phyloP scores from a whole-genome alignment of 2,329 filamentous ascomycete species.

The Myotisia sp. region DNA sequence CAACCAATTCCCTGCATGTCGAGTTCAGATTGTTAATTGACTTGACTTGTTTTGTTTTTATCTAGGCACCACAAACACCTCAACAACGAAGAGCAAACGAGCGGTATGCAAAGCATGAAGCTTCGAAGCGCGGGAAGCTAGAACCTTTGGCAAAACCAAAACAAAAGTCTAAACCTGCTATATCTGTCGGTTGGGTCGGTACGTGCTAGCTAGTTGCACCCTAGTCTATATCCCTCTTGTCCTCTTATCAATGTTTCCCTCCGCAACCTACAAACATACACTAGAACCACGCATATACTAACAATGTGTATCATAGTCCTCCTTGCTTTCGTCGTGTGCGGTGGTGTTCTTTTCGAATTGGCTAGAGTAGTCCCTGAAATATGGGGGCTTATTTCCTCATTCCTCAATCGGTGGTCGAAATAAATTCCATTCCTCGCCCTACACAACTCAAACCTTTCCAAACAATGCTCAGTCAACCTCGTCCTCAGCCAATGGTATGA shows the following conservation, averaged over 20 bases:
- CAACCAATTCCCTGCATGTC: too few species aligned
- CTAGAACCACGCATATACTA: background rate
- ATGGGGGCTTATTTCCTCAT: conserved; percentile 18
- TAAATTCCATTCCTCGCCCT: too few species aligned
- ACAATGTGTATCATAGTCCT: too few species aligned
- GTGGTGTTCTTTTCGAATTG: conserved; percentile 46
- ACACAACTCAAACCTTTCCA: too few species aligned
- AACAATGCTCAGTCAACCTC: too few species aligned
- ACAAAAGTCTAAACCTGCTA: conserved; percentile 38
- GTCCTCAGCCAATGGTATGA: too few species aligned
- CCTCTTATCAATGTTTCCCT: too few species aligned
- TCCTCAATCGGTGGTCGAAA: conserved; percentile 12
- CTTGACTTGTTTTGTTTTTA: too few species aligned
- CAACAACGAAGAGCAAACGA: conserved; percentile 52
- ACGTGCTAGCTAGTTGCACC: conserved; percentile 21
- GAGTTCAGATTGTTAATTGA: too few species aligned
- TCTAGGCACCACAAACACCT: conserved; percentile 45
- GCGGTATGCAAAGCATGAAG: conserved; percentile 44
- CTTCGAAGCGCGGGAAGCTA: conserved; percentile 45
- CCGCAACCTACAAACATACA: too few species aligned
- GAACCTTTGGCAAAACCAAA: conserved; percentile 33
- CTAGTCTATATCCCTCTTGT: too few species aligned
- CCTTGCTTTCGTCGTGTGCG: conserved; percentile 49
- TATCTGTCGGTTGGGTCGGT: conserved; percentile 47
- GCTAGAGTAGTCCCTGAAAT: conserved; percentile 31